These are phyloP conservation scores for Areca catechu DNA, from an alignment of 176 grass and related monocot genomes.

Conservation along the genomic window DNA sequence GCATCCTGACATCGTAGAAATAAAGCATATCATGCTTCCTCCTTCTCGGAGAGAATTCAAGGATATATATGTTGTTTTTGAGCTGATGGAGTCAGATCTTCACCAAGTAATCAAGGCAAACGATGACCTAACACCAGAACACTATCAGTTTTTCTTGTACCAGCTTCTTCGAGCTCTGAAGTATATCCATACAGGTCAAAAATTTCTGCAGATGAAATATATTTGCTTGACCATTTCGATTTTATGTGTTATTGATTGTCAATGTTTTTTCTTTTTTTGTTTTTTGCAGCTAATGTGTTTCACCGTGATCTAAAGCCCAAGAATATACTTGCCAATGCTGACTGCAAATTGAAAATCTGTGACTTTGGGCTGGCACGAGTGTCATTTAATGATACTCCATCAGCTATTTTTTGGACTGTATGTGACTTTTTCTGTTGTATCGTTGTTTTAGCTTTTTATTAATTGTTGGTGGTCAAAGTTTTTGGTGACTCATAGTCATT, in stretches of 20 bases:
- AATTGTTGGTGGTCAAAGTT: background rate
- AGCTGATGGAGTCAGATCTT: conserved; percentile 19
- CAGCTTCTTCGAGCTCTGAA: conserved; percentile 9
- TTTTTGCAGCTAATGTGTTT: conserved; percentile 10
- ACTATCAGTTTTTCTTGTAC: conserved; percentile 24
- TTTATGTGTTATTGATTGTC: background rate
- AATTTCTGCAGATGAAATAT: too few relatives aligned
- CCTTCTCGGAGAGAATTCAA: conserved; percentile 20
- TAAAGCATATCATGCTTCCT: conserved; percentile 21
- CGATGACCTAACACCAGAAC: conserved; percentile 22
- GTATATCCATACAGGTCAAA: conserved; percentile 5
- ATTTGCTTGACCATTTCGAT: too few relatives aligned
- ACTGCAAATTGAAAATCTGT: conserved; percentile 17
- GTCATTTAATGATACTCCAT: conserved; percentile 13
- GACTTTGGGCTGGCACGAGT: conserved; percentile 11
- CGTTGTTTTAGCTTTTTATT: background rate
- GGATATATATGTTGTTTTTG: conserved; percentile 20
- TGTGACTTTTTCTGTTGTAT: background rate
- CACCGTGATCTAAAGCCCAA: conserved; percentile 17
- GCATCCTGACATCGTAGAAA: conserved; percentile 23
- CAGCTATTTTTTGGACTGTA: conserved; percentile 18
- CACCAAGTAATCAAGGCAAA: conserved; percentile 23
- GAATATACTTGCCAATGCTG: conserved; percentile 15
- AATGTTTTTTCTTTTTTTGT: background rate
- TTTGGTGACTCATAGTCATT: background rate